phyloP scores from a whole-genome alignment of 2,329 filamentous ascomycete species.

The Aaosphaeria arxii region DNA sequence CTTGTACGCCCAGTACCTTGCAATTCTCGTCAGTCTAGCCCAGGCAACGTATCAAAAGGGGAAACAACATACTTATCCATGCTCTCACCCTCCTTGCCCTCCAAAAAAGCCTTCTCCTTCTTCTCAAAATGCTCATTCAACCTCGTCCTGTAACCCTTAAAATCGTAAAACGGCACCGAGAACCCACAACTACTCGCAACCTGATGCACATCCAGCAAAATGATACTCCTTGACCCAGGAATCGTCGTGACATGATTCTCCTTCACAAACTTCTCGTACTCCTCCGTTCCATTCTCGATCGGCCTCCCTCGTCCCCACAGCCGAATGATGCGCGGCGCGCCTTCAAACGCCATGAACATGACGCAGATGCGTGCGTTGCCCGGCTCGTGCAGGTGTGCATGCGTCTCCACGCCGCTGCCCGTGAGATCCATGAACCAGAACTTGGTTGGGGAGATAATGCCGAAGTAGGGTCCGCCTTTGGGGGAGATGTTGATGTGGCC shows the following conservation, averaged over 20 bases:
- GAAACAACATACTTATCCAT: slow-evolving; percentile 34
- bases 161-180: slow-evolving; percentile 44
- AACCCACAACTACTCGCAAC: slow-evolving; percentile 44
- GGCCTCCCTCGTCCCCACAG: slow-evolving; percentile 41
- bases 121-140: slow-evolving; percentile 43
- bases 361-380: slow-evolving; percentile 43
- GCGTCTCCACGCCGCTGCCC: slow-evolving; percentile 44
- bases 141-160: slow-evolving; percentile 37
- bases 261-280: slow-evolving; percentile 33
- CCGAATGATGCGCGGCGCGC: slow-evolving; percentile 42
- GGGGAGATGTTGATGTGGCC: slow-evolving; percentile 48
- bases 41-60: not conserved
- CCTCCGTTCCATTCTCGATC: slow-evolving; percentile 36
- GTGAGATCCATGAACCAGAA: slow-evolving; percentile 48
- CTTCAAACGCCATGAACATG: slow-evolving; percentile 43
- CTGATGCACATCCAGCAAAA: slow-evolving; percentile 44
- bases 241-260: slow-evolving; percentile 33
- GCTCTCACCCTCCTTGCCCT: slow-evolving; percentile 37
- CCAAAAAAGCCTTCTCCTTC: slow-evolving; percentile 32
- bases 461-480: slow-evolving; percentile 44
- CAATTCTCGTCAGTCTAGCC: not conserved
- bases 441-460: slow-evolving; percentile 35
- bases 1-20: slow-evolving; percentile 46
- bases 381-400: slow-evolving; percentile 41
- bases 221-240: slow-evolving; percentile 39